Percentiles rank a stretch among this genome's conserved stretches.
Evolutionary conservation across 1,284 basidiomycete genomes (phyloP).

Genomic region (Microbotryum scabiosae): DNA sequence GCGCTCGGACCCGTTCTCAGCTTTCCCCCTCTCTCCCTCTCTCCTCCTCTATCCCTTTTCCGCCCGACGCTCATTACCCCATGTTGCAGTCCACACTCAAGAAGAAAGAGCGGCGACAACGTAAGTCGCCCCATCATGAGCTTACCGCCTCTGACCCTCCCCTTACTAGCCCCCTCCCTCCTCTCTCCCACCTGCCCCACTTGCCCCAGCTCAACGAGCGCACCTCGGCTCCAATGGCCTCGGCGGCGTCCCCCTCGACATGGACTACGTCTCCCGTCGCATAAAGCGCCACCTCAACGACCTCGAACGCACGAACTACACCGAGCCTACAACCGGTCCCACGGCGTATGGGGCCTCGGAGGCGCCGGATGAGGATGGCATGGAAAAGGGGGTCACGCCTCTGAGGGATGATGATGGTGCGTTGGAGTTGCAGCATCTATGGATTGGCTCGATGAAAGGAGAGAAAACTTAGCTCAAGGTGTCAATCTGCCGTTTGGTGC

Average conservation of each 20-base stretch:
- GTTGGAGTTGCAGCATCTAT: conserved; percentile 53
- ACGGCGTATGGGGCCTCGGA: conserved; percentile 32
- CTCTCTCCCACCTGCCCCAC: too few species aligned
- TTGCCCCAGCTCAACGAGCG: too few species aligned
- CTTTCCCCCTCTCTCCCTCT: too few species aligned
- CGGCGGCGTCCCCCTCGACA: conserved; percentile 40
- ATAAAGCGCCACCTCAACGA: conserved; percentile 67
- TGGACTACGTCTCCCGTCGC: conserved; percentile 61
- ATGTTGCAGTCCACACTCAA: too few species aligned
- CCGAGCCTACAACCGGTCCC: conserved; percentile 50
- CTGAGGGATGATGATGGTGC: conserved; percentile 45
- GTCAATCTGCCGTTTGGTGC: neutral
- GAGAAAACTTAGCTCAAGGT: neutral
- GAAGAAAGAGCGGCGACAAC: too few species aligned
- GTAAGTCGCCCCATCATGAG: too few species aligned
- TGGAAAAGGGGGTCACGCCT: conserved; percentile 38
- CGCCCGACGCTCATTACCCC: too few species aligned
- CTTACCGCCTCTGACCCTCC: too few species aligned
- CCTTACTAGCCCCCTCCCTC: too few species aligned
- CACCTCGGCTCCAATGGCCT: too few species aligned
- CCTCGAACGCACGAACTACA: conserved; percentile 71
- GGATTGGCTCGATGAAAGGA: neutral
- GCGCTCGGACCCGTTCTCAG: too few species aligned
- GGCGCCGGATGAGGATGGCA: conserved; percentile 41
- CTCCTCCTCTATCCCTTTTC: too few species aligned